Percentiles rank a stretch among this genome's conserved stretches.
Conservation (phyloP, 352 stramenopile species). For the Globisporangium perplexum region DNA sequence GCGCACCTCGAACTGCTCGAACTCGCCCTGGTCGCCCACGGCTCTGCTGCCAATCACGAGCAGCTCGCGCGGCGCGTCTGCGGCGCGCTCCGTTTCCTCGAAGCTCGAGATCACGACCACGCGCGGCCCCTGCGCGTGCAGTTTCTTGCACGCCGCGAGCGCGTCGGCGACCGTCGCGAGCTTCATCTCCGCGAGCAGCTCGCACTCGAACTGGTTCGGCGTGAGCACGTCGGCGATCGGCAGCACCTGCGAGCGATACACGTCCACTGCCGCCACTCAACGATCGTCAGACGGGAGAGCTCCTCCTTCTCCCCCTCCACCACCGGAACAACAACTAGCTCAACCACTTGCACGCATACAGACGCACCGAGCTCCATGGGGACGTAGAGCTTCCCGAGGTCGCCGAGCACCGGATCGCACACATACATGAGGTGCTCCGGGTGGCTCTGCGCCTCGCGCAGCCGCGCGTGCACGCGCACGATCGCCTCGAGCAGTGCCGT, state of each 20-base stretch:
- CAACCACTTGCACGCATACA: constrained; percentile 26
- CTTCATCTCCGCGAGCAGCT: constrained; percentile 68
- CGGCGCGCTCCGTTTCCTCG: constrained; percentile 35
- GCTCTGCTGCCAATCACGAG: constrained; percentile 67
- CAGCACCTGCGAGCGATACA: constrained; percentile 74
- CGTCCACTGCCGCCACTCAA: constrained; percentile 35
- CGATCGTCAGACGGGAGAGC: background rate
- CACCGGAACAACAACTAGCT: background rate
- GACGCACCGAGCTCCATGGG: constrained; percentile 61
- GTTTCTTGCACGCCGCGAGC: constrained; percentile 60
- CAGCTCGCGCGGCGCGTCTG: constrained; percentile 35
- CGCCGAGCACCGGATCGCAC: constrained; percentile 80
- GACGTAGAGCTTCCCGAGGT: constrained; percentile 80
- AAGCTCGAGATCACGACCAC: constrained; percentile 86
- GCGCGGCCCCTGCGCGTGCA: constrained; percentile 61
- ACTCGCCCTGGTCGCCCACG: constrained; percentile 16
- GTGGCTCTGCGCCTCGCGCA: constrained; percentile 44
- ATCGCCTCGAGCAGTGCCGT: constrained; percentile 66
- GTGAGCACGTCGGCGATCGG: constrained; percentile 82
- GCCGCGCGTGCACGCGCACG: constrained; percentile 51
- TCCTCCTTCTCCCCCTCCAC: background rate
- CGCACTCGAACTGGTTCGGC: constrained; percentile 84
- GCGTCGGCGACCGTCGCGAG: constrained; percentile 62
- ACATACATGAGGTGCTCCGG: constrained; percentile 61
- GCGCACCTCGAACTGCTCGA: constrained; percentile 74